These are phyloP conservation scores for Xylogone sp. DNA, from an alignment of 2,329 filamentous ascomycete species.

Conservation along the genomic window DNA sequence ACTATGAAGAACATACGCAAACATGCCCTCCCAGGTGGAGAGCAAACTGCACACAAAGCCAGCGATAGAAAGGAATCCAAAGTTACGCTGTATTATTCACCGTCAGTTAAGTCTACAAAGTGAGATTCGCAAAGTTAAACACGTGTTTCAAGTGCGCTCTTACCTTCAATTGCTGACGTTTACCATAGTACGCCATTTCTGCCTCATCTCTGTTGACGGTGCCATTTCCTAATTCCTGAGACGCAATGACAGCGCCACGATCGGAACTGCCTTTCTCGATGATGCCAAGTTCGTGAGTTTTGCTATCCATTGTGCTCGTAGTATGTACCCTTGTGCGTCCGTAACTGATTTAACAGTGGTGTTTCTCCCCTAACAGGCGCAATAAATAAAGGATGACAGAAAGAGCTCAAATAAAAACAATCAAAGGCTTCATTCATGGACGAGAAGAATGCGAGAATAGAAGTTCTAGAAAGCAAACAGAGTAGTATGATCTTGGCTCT, in stretches of 20 bases:
- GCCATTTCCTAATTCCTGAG: constrained; percentile 18
- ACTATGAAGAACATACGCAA: constrained; percentile 15
- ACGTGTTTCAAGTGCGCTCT: background rate
- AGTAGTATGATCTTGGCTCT: no score
- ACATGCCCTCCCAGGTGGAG: constrained; percentile 48
- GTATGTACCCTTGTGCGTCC: no score
- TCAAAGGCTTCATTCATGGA: no score
- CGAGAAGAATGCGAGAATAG: no score
- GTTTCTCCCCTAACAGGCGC: no score
- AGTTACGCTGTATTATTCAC: constrained; percentile 33
- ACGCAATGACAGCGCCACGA: background rate
- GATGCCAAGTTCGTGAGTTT: constrained; percentile 5
- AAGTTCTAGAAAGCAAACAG: no score
- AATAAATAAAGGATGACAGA: no score
- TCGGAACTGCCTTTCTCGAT: no score
- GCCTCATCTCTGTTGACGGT: constrained; percentile 16
- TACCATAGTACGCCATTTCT: constrained; percentile 23
- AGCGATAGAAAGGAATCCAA: constrained; percentile 45
- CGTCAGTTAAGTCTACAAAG: background rate
- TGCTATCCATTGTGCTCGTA: constrained; percentile 13
- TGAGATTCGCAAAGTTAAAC: background rate
- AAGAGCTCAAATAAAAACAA: no score
- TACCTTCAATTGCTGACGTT: constrained; percentile 20
- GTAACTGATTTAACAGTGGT: no score
- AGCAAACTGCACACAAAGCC: constrained; percentile 48